A percentile compares a stretch with the other conserved stretches of the same genome.
Conservation (phyloP, 768 basidiomycete genomes). For the Tylopilus felleus region DNA sequence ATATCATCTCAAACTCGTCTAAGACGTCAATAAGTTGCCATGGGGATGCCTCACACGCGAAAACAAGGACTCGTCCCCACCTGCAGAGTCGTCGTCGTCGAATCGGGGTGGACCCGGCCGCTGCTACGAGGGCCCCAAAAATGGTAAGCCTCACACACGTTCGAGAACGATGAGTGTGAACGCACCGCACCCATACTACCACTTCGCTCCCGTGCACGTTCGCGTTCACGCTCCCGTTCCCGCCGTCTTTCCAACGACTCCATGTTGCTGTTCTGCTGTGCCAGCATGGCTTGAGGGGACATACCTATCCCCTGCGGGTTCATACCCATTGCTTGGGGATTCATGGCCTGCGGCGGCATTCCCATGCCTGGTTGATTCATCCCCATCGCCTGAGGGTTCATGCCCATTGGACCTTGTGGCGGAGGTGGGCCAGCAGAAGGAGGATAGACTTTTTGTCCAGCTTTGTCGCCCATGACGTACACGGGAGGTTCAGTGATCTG, state of each 20-base stretch:
- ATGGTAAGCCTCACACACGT: background rate
- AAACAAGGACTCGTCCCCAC: constrained; percentile 31
- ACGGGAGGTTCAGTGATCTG: constrained; percentile 61
- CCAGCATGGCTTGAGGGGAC: constrained; percentile 58
- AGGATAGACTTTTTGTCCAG: constrained; percentile 61
- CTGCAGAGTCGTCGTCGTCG: constrained; percentile 67
- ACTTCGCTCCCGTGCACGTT: constrained; percentile 48
- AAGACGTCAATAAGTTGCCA: background rate
- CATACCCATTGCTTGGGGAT: constrained; percentile 23
- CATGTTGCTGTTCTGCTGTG: constrained; percentile 71
- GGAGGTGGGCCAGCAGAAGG: constrained; percentile 34
- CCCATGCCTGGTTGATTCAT: constrained; percentile 25
- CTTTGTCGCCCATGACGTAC: constrained; percentile 69
- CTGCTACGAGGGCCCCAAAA: constrained; percentile 19
- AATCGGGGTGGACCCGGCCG: constrained; percentile 32
- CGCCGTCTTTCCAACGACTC: constrained; percentile 63
- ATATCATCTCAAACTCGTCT: constrained; percentile 71
- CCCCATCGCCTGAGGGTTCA: constrained; percentile 25
- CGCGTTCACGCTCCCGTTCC: constrained; percentile 60
- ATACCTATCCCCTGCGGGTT: constrained; percentile 27
- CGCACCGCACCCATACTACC: constrained; percentile 41
- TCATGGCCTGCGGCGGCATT: constrained; percentile 26
- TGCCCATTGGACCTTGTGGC: constrained; percentile 23
- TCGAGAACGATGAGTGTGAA: background rate
- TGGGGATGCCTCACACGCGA: background rate